A percentile compares a stretch with the other conserved stretches of the same genome.
phyloP scores from a whole-genome alignment of 805 yeast species.

The Wickerhamiella galacta region DNA sequence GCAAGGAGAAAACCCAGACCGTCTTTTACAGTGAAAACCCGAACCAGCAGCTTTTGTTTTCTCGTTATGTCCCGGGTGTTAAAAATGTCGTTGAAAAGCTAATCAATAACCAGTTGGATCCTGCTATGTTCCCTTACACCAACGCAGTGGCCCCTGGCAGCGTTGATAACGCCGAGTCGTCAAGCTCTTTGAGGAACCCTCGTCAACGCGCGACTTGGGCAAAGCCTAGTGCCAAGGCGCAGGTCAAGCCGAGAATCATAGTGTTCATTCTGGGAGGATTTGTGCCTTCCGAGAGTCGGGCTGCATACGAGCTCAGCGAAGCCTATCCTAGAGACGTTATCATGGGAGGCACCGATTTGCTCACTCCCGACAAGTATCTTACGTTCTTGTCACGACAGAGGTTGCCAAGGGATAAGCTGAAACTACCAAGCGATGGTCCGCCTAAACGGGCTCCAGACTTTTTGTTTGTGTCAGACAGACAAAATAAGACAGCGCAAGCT shows the following conservation, averaged over 20 bases:
- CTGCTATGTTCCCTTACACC: constrained; percentile 50
- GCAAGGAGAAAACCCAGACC: constrained; percentile 8
- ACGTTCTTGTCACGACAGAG: constrained; percentile 17
- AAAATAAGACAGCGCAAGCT: constrained; percentile 4
- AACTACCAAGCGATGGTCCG: constrained; percentile 20
- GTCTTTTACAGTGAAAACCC: constrained; percentile 11
- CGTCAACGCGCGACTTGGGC: constrained; percentile 70
- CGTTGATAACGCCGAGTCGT: constrained; percentile 23
- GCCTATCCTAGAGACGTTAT: constrained; percentile 47
- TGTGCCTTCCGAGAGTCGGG: constrained; percentile 65
- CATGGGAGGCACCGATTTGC: constrained; percentile 63
- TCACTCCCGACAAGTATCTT: constrained; percentile 27
- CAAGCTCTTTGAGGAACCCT: constrained; percentile 48
- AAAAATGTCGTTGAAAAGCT: constrained; percentile 40
- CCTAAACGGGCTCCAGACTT: constrained; percentile 18
- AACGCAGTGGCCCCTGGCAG: constrained; percentile 28
- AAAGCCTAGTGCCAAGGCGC: constrained; percentile 25
- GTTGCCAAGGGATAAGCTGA: constrained; percentile 17
- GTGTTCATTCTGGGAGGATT: constrained; percentile 82
- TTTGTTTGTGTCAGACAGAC: constrained; percentile 19
- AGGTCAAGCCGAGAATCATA: constrained; percentile 49
- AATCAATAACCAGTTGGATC: constrained; percentile 34
- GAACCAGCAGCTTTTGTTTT: constrained; percentile 28
- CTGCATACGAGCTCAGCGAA: constrained; percentile 52
- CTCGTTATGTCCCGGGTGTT: constrained; percentile 58